Percentiles rank a stretch among this genome's conserved stretches.
Conservation (phyloP, 2,329 filamentous ascomycete genomes). For the Verticillium nubilum region DNA sequence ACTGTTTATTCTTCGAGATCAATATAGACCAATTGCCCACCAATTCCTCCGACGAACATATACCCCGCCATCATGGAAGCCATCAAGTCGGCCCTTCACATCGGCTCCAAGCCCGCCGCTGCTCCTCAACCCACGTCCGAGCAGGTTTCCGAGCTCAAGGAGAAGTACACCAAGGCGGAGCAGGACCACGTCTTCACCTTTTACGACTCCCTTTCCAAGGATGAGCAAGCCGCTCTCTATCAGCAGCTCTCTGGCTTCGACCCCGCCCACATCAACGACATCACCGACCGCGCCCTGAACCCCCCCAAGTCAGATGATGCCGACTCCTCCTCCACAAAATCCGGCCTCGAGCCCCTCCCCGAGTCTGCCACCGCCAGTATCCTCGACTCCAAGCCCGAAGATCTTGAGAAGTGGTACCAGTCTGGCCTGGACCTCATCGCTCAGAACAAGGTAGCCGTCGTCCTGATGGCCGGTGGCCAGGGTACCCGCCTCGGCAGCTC, state of each 20-base stretch:
- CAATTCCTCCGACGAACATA: not conserved
- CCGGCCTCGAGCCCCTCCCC: conserved; percentile 77
- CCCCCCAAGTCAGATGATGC: conserved; percentile 60
- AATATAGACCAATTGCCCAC: not conserved
- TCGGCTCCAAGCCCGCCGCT: conserved; percentile 24
- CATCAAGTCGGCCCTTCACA: conserved; percentile 36
- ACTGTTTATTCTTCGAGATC: not conserved
- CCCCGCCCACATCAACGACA: conserved; percentile 79
- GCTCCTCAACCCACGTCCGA: conserved; percentile 54
- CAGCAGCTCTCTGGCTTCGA: conserved; percentile 78
- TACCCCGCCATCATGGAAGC: conserved; percentile 31
- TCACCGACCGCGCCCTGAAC: conserved; percentile 76
- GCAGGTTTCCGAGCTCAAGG: conserved; percentile 61
- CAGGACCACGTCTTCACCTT: conserved; percentile 81
- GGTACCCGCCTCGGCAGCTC: conserved; percentile 92
- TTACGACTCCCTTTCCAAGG: conserved; percentile 69
- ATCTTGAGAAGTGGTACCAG: conserved; percentile 81
- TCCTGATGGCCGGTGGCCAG: conserved; percentile 96
- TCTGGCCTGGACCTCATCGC: conserved; percentile 74
- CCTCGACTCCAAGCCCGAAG: conserved; percentile 74
- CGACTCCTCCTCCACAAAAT: conserved; percentile 40
- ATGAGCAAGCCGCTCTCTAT: conserved; percentile 74
- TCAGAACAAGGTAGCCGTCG: conserved; percentile 73
- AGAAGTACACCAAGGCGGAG: conserved; percentile 67
- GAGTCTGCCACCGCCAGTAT: conserved; percentile 83